These are phyloP conservation scores for Fusarium incarnatum DNA, from an alignment of 2,329 filamentous ascomycete species.

Conservation along the genomic window DNA sequence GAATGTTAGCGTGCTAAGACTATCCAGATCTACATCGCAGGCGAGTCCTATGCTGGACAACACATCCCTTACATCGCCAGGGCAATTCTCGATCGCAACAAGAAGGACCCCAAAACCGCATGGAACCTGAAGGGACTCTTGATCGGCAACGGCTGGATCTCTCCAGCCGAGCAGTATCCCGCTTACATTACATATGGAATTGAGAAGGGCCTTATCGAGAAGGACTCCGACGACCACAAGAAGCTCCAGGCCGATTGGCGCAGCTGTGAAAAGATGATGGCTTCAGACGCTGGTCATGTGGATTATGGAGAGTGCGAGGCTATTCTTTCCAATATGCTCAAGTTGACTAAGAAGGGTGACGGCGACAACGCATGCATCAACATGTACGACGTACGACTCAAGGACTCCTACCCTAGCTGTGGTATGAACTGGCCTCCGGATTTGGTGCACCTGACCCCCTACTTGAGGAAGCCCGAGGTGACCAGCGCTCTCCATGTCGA, in stretches of 20 bases:
- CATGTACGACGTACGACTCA: constrained; percentile 96
- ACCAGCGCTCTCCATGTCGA: constrained; percentile 84
- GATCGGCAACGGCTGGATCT: constrained; percentile 98
- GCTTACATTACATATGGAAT: constrained; percentile 87
- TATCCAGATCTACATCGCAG: constrained; percentile 86
- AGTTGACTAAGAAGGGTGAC: constrained; percentile 68
- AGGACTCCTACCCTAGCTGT: constrained; percentile 83
- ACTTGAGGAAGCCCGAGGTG: constrained; percentile 86
- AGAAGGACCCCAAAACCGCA: constrained; percentile 57
- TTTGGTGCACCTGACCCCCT: constrained; percentile 79
- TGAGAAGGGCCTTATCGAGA: constrained; percentile 76
- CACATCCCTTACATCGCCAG: constrained; percentile 97
- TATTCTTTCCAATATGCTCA: constrained; percentile 79
- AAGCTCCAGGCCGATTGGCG: constrained; percentile 76
- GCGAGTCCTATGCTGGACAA: constrained; percentile 96
- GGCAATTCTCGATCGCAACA: constrained; percentile 89
- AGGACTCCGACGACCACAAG: constrained; percentile 72
- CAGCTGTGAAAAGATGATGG: constrained; percentile 73
- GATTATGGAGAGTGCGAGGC: constrained; percentile 78
- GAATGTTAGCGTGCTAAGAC: constrained; percentile 34
- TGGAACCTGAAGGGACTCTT: constrained; percentile 89
- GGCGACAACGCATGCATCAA: constrained; percentile 78
- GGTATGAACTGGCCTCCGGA: constrained; percentile 99
- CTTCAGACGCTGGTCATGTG: constrained; percentile 62
- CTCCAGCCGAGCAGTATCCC: constrained; percentile 88